phyloP scores from a whole-genome alignment of 768 basidiomycete species.

The Amanita subjunquillea region DNA sequence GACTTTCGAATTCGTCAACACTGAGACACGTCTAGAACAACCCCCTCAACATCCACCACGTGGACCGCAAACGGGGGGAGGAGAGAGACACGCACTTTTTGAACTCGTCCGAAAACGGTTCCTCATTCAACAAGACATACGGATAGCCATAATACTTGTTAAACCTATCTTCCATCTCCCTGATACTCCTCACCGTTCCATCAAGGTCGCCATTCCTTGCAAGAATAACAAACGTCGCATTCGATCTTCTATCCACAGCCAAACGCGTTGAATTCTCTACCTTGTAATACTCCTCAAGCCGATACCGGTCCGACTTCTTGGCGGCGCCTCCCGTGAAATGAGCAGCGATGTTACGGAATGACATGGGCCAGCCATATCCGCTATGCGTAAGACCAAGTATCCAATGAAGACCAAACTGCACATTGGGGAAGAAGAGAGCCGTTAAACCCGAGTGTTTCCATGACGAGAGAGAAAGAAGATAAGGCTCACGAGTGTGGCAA shows the following conservation, averaged over 20 bases:
- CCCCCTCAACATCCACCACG: not conserved
- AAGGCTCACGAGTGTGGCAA: conserved; percentile 21
- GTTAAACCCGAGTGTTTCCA: conserved; percentile 5
- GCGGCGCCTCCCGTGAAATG: conserved; percentile 5
- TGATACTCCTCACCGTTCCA: conserved; percentile 56
- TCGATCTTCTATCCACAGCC: conserved; percentile 17
- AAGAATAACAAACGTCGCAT: conserved; percentile 40
- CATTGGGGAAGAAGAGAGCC: not conserved
- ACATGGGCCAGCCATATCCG: conserved; percentile 39
- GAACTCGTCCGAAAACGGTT: conserved; percentile 66
- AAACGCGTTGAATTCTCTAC: conserved; percentile 10
- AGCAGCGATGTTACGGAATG: conserved; percentile 21
- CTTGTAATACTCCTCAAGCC: conserved; percentile 9
- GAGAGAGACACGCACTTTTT: conserved; percentile 35
- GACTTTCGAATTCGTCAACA: conserved; percentile 17
- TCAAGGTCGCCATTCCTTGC: conserved; percentile 57
- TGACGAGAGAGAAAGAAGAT: not conserved
- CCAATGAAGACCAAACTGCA: conserved; percentile 29
- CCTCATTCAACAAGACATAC: conserved; percentile 82
- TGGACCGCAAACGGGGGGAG: not conserved
- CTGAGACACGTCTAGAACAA: conserved; percentile 18
- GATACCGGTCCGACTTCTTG: not conserved
- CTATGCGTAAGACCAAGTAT: conserved; percentile 42
- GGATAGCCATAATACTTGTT: conserved; percentile 72
- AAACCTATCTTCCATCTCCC: conserved; percentile 74